A percentile compares a stretch with the other conserved stretches of the same genome.
Evolutionary conservation across 176 grass and related monocot species (phyloP).

Genomic region (Musa schizocarpa): DNA sequence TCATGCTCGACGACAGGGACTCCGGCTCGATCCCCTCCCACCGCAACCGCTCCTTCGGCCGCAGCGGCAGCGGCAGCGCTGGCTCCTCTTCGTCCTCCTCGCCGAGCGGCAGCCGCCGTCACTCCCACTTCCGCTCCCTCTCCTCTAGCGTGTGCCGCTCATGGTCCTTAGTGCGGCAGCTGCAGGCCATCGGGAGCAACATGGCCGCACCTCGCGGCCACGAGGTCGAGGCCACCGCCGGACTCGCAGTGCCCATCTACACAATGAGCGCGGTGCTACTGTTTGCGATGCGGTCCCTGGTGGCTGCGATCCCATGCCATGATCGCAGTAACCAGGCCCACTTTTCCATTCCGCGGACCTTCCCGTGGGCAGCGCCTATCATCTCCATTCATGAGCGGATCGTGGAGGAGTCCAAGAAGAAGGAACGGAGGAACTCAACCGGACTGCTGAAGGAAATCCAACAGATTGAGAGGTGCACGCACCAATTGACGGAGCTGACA

Average conservation of each 20-base stretch:
- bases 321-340: conserved; percentile 55
- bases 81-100: conserved; percentile 23
- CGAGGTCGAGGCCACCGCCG: conserved; percentile 33
- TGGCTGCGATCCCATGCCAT: conserved; percentile 58
- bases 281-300: conserved; percentile 61
- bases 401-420: conserved; percentile 65
- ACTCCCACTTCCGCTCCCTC: conserved; percentile 64
- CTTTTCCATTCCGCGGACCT: conserved; percentile 43
- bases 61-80: conserved; percentile 17
- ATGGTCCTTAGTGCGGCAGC: conserved; percentile 76
- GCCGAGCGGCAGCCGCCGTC: conserved; percentile 5
- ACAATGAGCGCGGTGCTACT: conserved; percentile 61
- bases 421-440: conserved; percentile 62
- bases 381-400: conserved; percentile 64
- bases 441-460: conserved; percentile 78
- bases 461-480: conserved; percentile 41
- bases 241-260: conserved; percentile 42
- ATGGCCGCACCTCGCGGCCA: conserved; percentile 44
- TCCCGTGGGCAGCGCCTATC: conserved; percentile 56
- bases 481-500: conserved; percentile 44
- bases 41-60: conserved; percentile 90
- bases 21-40: conserved; percentile 34
- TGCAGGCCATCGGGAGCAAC: conserved; percentile 58
- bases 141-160: conserved; percentile 77
- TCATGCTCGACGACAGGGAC: conserved; percentile 61